Base-by-base conservation (phyloP, 768 basidiomycete genomes). In the Boletus sensibilis region DNA sequence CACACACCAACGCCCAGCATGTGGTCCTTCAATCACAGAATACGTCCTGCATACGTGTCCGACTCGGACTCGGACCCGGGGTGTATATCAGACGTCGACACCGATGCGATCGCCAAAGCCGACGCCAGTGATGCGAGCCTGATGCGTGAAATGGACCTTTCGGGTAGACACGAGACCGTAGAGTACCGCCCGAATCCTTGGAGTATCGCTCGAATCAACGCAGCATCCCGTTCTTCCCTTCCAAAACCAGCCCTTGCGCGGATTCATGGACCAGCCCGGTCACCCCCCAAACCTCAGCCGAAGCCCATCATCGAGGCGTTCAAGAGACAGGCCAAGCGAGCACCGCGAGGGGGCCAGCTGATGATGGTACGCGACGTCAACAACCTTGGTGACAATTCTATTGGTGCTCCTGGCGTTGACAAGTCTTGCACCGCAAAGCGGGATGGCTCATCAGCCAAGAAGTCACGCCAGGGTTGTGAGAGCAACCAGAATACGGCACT, bases 131-230 rank as follows among this genome's bases (percentile, higher is more conserved):
- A 75, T 9, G 60, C 70, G 2, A 64, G 52, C 11, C 61, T 75
- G 0, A 47, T 82, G 46, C 71, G 77, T 2, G 82, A 85, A 23
- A 67, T 90, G 47, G 87, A 90, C 60, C 70, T 90, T 2, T 79
- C 85, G 0, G 64, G 73, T 2, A 76, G 90, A 45, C 72, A 81
- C 50, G 90, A 91, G 51, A 68, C 76, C 33, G 88, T 85, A 1
- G 67, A 74, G 7, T 90, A 84, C 74, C 87, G 82, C 48, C 82
- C 88, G 0, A 92, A 90, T 64, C 90, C 90, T 0, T 92, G 89
- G 80, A 82, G 81, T 53, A 90, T 92, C 53, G 90, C 90, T 4
- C 87, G 84, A 63, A 83, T 88, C 31, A 92, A 92, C 60, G 90
- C 90, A 41, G 81, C 82, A 0, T 75, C 77, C 34, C 81, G 88